Evolutionary conservation across 805 yeast species (phyloP), one percentile per base, ranked within the genome.

Genomic region (Starmerella lactis-condensi): DNA sequence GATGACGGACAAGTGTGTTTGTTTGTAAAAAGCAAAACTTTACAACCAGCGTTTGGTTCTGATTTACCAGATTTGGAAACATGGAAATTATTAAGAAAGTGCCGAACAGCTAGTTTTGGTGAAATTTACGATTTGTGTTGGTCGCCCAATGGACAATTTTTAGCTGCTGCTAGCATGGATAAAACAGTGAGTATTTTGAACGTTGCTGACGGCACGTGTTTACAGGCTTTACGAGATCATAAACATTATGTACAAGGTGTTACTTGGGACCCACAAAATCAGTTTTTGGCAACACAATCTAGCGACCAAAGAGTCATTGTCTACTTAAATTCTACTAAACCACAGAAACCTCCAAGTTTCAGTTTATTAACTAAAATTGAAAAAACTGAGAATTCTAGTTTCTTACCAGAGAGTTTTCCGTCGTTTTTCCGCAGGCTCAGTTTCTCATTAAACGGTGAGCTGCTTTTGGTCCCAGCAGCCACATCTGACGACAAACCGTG

Each of bases 181-280:
- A 79, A 81, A 45, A 61, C 70, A 6, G 67, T 82, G 8, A 60
- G 93, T 28, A 62, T 85, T 0, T 79, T 72, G 45, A 64, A 65
- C 38, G 67, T 65, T 4, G 45, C 50, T 1, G 62, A 62, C 2
- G 89, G 85, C 0, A 56, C 58, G 19, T 65, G 70, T 41, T 57
- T 75, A 1, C 51, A 60, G 17, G 74, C 69, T 41, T 59, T 73
- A 37, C 67, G 68, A 5, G 79, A 76, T 35, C 96, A 89, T 52
- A 59, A 60, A 28, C 93, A 83, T 51, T 85, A 79, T 44, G 91
- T 89, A 3, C 99, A 89, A 53, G 99, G 99, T 3, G 85, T 89
- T 4, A 62, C 75, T 0, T 89, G 96, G 96, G 98, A 89, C 50
- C 98, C 98, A 6, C 49, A 59, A 32, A 71, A 75, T 39, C 69